Evolutionary conservation across 2,329 filamentous ascomycete genomes (phyloP), one percentile per base, ranked within the genome.

Genomic region (Epicoccum nigrum): DNA sequence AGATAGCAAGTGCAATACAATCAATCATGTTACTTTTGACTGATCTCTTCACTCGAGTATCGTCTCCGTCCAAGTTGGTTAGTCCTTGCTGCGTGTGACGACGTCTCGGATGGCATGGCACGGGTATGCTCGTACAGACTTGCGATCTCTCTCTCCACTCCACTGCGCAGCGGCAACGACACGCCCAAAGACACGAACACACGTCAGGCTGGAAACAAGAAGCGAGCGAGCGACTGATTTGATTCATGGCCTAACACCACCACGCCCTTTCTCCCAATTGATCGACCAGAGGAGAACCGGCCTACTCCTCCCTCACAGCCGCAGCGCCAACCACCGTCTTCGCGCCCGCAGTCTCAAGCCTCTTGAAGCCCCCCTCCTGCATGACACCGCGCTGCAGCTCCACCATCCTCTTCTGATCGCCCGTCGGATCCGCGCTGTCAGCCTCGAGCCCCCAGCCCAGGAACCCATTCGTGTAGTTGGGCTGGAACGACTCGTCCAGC

Each of bases 391-490:
- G 79, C 78, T 91, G 88, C 63, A 91, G 74, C 61, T 80, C 78
- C 3, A 79, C 84, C 85, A 91, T 91, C 31, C 81, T 80, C 82
- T 87, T 88, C 82, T 92, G 88, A 63, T 92, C 88, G 9, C 85
- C 87, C 1, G 75, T 79, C 0, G 88, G 88, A 70, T 91, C 87
- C 33, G 72, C 70, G 0, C 86, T 87, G 42, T 90, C 88, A 0
- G 71, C 77, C 30, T 85, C 85, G 7, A 90, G 77, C 1, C 72
- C 65, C 88, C 88, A 92, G 19, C 77, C 79, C 23, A 92, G 75
- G 70, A 84, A 89, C 58, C 83, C 75, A 60, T 91, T 91, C 62
- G 87, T 90, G 74, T 90, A 91, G 77, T 92, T 92, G 12, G 88
- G 83, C 67, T 75, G 71, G 64, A 91, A 92, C 58, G 67, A 71